Percentiles rank a stretch among this genome's conserved stretches.
Evolutionary conservation across 768 basidiomycete genomes (phyloP).

Genomic region (Boletus sp.): DNA sequence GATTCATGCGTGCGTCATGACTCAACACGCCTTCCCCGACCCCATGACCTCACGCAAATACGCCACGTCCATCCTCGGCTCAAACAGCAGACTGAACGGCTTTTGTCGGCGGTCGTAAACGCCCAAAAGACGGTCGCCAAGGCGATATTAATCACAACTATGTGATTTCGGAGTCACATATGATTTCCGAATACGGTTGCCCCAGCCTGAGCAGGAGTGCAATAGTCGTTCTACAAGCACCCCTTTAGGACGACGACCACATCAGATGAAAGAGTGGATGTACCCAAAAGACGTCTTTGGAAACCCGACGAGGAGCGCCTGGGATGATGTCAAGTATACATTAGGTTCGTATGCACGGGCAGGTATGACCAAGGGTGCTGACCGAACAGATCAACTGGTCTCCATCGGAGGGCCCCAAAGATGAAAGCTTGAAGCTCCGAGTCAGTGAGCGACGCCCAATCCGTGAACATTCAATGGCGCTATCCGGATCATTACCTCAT

Average conservation of each 20-base stretch:
- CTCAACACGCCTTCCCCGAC: not conserved
- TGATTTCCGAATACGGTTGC: conserved; percentile 34
- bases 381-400: conserved; percentile 37
- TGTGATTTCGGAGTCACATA: not conserved
- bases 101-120: conserved; percentile 53
- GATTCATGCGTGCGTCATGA: too few relatives aligned
- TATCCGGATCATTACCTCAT: conserved; percentile 7
- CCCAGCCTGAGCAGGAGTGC: conserved; percentile 32
- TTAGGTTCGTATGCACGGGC: not conserved
- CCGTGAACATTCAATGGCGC: conserved; percentile 39
- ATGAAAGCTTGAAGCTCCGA: conserved; percentile 36
- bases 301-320: conserved; percentile 26
- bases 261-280: not conserved
- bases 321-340: not conserved
- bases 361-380: not conserved
- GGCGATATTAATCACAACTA: conserved; percentile 36
- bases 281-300: conserved; percentile 30
- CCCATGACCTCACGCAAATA: conserved; percentile 15
- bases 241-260: not conserved
- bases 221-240: conserved; percentile 31
- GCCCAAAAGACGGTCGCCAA: conserved; percentile 64
- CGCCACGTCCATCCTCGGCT: conserved; percentile 38
- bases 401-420: conserved; percentile 39
- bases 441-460: conserved; percentile 30
- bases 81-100: conserved; percentile 57